Conservation (phyloP, 2,329 filamentous ascomycete species). For the Colletotrichum acutatum region DNA sequence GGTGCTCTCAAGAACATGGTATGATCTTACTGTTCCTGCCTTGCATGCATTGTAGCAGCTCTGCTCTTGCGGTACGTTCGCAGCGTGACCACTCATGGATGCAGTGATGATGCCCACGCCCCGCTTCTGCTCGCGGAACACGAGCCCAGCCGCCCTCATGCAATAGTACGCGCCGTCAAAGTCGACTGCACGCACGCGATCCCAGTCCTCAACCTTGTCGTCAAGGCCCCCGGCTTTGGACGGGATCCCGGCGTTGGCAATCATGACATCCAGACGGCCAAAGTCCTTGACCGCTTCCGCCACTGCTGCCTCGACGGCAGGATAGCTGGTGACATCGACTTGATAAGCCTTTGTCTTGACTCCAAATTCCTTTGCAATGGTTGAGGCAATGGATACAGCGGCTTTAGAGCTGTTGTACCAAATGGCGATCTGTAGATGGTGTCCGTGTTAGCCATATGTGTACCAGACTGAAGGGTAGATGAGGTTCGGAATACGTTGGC, state of each 20-base stretch:
- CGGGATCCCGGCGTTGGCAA: conserved; percentile 48
- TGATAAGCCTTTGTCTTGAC: conserved; percentile 45
- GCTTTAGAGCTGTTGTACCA: conserved; percentile 26
- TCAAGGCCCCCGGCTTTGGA: conserved; percentile 46
- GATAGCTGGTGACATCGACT: conserved; percentile 47
- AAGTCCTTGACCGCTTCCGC: conserved; percentile 48
- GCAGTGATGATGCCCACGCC: conserved; percentile 50
- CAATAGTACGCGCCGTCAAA: conserved; percentile 49
- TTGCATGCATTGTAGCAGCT: conserved; percentile 86
- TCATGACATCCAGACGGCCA: conserved; percentile 47
- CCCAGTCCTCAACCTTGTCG: conserved; percentile 43
- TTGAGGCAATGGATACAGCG: not conserved
- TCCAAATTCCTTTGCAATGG: conserved; percentile 18
- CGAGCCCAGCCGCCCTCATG: conserved; percentile 44
- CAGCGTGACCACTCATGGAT: conserved; percentile 47
- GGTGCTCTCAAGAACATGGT: not conserved
- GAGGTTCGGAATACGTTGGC: conserved; percentile 25
- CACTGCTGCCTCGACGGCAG: conserved; percentile 40
- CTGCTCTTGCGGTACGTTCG: conserved; percentile 73
- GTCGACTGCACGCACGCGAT: conserved; percentile 43
- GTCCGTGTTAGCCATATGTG: not conserved
- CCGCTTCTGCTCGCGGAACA: conserved; percentile 46
- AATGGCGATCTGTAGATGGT: conserved; percentile 3
- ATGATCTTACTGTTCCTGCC: conserved; percentile 66
- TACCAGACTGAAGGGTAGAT: too few relatives aligned